Conservation (phyloP, 805 yeast species). For the Lachancea cidri region DNA sequence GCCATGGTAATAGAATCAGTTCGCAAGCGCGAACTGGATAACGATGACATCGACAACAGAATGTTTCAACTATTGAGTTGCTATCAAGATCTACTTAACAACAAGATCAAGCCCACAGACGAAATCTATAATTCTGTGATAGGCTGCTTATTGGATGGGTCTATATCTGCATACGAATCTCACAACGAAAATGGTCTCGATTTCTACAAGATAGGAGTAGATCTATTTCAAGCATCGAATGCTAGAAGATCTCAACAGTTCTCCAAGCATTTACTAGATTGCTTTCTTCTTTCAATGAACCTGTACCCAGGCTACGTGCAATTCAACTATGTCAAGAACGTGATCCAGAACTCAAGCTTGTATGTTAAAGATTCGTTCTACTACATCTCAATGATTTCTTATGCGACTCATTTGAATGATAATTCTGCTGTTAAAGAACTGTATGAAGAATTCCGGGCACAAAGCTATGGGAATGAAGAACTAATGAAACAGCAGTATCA, state of each 20-base stretch:
- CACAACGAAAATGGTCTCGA: conserved; percentile 40
- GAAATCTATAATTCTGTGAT: conserved; percentile 52
- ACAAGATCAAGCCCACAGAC: conserved; percentile 49
- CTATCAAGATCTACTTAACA: conserved; percentile 59
- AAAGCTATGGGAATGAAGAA: conserved; percentile 9
- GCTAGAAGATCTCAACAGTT: conserved; percentile 41
- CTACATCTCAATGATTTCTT: conserved; percentile 37
- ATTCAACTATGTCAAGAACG: conserved; percentile 28
- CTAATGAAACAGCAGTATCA: conserved; percentile 38
- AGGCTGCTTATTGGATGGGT: conserved; percentile 45
- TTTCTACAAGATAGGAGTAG: conserved; percentile 47
- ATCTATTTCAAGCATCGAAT: conserved; percentile 38
- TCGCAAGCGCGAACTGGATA: conserved; percentile 43
- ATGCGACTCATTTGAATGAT: conserved; percentile 37
- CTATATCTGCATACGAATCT: conserved; percentile 37
- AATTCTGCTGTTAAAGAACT: conserved; percentile 35
- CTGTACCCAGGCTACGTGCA: conserved; percentile 36
- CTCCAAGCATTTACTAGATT: conserved; percentile 40
- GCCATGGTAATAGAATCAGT: conserved; percentile 53
- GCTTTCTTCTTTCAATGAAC: conserved; percentile 43
- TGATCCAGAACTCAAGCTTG: conserved; percentile 27
- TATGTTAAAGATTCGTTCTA: conserved; percentile 31
- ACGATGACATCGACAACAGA: conserved; percentile 51
- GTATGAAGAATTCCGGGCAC: conserved; percentile 36
- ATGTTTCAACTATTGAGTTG: conserved; percentile 59